Conservation (phyloP, 108 stramenopile species). For the Cyclotella sp. region DNA sequence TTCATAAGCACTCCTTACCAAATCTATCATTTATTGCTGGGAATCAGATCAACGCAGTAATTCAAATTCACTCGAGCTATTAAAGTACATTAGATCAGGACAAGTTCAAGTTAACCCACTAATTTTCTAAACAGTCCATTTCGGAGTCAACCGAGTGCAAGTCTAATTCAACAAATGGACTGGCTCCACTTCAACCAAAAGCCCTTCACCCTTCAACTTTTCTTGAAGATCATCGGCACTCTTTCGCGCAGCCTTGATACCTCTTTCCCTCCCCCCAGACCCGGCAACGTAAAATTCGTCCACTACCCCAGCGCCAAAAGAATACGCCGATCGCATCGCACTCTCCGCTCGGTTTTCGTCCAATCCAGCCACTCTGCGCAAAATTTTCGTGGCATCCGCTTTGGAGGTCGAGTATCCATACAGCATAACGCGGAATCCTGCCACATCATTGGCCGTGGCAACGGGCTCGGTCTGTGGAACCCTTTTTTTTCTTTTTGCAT, state of each 20-base stretch:
- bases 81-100: no score
- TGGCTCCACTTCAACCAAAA: slow-evolving; percentile 49
- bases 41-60: no score
- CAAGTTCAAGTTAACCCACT: no score
- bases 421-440: slow-evolving; percentile 50
- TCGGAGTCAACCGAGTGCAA: neutral
- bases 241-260: slow-evolving; percentile 35
- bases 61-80: no score
- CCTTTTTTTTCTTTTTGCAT: slow-evolving; percentile 17
- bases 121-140: neutral
- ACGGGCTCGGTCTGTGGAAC: neutral
- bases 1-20: neutral
- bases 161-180: slow-evolving; percentile 31
- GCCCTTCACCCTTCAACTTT: slow-evolving; percentile 36
- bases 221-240: slow-evolving; percentile 41
- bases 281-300: slow-evolving; percentile 47
- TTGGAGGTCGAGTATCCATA: slow-evolving; percentile 37
- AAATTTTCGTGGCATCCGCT: slow-evolving; percentile 11
- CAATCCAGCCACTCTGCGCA: slow-evolving; percentile 33
- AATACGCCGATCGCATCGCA: slow-evolving; percentile 38
- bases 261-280: slow-evolving; percentile 23
- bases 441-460: slow-evolving; percentile 24
- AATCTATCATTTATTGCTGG: no score
- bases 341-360: slow-evolving; percentile 43
- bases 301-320: slow-evolving; percentile 47